Evolutionary conservation across 331 rosid species (phyloP), one percentile per base, ranked within the genome.

Genomic region (Stylosanthes scabra): DNA sequence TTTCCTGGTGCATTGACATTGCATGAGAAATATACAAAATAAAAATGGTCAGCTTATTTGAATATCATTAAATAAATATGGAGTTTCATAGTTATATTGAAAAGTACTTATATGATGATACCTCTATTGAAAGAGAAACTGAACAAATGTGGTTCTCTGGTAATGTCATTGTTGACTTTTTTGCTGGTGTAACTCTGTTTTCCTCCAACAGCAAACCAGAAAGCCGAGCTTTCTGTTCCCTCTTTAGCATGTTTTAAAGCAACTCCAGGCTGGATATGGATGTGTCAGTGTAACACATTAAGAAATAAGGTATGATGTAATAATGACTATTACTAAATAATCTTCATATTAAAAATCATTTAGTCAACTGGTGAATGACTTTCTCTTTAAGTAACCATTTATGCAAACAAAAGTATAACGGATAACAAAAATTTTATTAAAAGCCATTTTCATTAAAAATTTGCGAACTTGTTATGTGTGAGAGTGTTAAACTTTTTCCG

Each of bases 191-290:
- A 85, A 68, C 80, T 85, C 83, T 90, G 92, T 85, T 95, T 92
- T 74, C 99, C 99, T 56, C 99, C 99, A 63, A 92, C 87, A 37
- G 96, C 85, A 81, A 64, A 86, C 99, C 99, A 95, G 89, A 95
- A 95, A 50, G 85, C 63, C 62, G 97, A 88, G 87, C 89, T 92
- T 86, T 95, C 99, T 73, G 98, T 95, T 79, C 97, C 97, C 85
- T 95, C 99, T 85, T 95, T 95, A 39, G 97, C 90, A 79, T 86
- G 93, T 87, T 95, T 95, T 74, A 87, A 58, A 40, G 86, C 31
- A 83, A 76, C 89, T 77, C 93, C 98, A 45, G 99, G 97, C 99
- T 95, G 95, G 71, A 83, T 45, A 79, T 67, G 47, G 65, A 70
- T 58, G 28, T 55, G 61, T 15, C 76, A 80, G 28, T 60, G 64